Evolutionary conservation across 2,329 filamentous ascomycete species (phyloP), one percentile per base, ranked within the genome.

Genomic region (Talaromyces sp.): DNA sequence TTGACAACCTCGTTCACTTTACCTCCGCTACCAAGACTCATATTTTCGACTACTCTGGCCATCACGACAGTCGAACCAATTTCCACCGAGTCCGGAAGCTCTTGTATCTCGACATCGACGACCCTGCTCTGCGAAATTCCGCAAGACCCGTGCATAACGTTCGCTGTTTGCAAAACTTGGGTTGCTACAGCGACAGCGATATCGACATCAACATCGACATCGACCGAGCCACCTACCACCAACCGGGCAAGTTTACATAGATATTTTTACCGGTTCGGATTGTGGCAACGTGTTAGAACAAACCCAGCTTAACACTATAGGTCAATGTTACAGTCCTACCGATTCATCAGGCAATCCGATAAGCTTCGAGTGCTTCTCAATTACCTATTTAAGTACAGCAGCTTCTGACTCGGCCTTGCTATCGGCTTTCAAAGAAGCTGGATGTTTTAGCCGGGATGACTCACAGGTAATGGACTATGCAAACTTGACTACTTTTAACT

Each of bases 401-500:
- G 52, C 29, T 54, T 54, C 52, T 54, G n/a, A 54, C 52, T 54
- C 52, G 27, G 52, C 19, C 14, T 32, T 31, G 27, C 52, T 38
- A 54, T 24, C 29, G 27, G 52, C 52, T 54, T 54, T 54, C 52
- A 54, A 54, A 31, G 52, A 19, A 38, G 14, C 6, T 54, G 52
- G 52, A 54, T 54, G 52, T 54, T 54, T 38, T 54, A 38, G n/a
- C 29, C 12, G 24, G 26, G 27, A 54, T 54, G 52, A 54, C 29
- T 54, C 27, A 31, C 9, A 54, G 24, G 52, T 32, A 38, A 54
- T 21, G 31, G 9, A 38, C 29, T 38, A 54, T 54, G 52, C 52
- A 54, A 54, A 35, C 52, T 54, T 54, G 52, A 54, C 52, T 54
- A n/a, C 26, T 54, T 21, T 54, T 54, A 31, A 54, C 52, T 54